Evolutionary conservation across 2,329 filamentous ascomycete genomes (phyloP), one percentile per base, ranked within the genome.

Genomic region (Fusarium pseudocircinatum): DNA sequence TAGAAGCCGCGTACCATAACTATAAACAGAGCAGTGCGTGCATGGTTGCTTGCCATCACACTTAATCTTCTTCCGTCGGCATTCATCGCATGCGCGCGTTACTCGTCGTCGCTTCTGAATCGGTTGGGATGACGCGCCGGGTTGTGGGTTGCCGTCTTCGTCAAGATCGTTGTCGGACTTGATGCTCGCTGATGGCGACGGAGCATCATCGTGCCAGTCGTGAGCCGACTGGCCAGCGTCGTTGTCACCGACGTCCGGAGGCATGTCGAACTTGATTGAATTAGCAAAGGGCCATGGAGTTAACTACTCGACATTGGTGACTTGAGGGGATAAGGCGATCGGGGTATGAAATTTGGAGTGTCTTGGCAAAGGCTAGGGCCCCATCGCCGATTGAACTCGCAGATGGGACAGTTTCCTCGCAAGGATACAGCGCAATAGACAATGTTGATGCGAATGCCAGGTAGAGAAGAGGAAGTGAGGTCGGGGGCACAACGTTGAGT

Each of bases 11-110:
- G 80, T 88, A 98, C 96, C 96, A 86, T 99, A 99, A 81, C 95
- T 98, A 83, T 99, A 99, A 56, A 98, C 95, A 16, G 95, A 97
- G 82, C 96, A 99, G 83, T 98, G 96, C 1, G 95, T 98, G 83
- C 94, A 96, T 15, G 94, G 94, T 80, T 95, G 93, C 82, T 95
- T 94, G 75, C 93, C 93, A 81, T 95, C 93, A 77, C 93, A 96
- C 81, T 95, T 96, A 79, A 96, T 96, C 83, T 96, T 96, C 82
- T 96, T 96, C 75, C 93, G 88, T 64, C 93, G 89, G 80, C 93
- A 96, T 81, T 95, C 92, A 77, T 95, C 93, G 82, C 93, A 96
- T 44, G 93, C 93, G 77, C 94, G 87, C 26, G 93, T 95, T 49
- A 96, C 93, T 79, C 94, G 88, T 62, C 93, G 87, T 70, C 93